phyloP scores from a whole-genome alignment of 306 rosid genomes.

The Malus sieversii region DNA sequence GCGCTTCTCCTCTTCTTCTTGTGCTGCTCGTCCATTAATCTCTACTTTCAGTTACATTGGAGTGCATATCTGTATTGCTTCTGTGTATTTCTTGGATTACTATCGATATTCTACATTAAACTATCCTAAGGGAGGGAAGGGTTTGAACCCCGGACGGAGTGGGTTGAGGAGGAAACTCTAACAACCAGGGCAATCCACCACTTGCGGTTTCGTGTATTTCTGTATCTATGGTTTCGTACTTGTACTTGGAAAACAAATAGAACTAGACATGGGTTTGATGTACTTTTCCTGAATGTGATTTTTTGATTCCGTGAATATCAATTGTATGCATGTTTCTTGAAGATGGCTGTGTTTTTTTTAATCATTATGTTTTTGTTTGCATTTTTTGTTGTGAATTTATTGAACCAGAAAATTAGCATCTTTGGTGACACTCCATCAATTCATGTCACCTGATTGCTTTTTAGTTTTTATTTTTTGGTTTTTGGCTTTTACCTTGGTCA shows the following conservation, averaged over 20 bases:
- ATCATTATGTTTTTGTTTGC: neutral
- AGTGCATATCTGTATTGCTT: neutral
- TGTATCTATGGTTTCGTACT: neutral
- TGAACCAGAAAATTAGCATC: neutral
- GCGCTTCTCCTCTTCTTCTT: neutral
- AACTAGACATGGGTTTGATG: neutral
- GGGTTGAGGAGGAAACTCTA: too few species aligned
- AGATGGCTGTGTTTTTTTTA: neutral
- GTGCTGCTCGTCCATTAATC: neutral
- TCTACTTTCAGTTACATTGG: neutral
- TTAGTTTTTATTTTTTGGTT: neutral
- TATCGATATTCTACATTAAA: too few species aligned
- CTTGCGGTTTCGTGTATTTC: neutral
- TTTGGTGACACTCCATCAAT: neutral
- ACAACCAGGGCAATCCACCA: too few species aligned
- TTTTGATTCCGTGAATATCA: neutral
- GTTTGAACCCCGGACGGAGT: too few species aligned
- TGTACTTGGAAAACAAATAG: neutral
- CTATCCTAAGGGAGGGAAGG: too few species aligned
- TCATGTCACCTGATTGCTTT: neutral
- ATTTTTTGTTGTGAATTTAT: neutral
- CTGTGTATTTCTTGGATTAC: neutral
- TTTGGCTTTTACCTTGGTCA: neutral
- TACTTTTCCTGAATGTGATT: neutral
- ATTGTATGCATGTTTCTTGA: neutral